Base-by-base conservation (phyloP, 139 green algal species). In the Chlamydomonas schloesseri region DNA sequence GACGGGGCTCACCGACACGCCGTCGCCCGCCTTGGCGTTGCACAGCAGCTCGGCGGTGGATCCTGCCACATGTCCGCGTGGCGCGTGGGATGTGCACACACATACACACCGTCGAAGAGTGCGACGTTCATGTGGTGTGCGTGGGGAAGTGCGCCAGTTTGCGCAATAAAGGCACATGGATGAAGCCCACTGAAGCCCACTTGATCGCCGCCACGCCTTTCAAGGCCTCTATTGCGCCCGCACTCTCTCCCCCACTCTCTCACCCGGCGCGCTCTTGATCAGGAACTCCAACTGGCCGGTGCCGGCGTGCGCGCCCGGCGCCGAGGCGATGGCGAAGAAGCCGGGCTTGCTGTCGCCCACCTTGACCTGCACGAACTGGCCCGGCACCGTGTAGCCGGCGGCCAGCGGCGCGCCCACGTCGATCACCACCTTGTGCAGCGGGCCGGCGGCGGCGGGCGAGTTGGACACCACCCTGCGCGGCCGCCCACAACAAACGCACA, bases 241-340 rank as follows among this genome's bases (percentile, higher is more conserved):
- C n/a, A n/a, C n/a, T n/a, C n/a, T n/a, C n/a, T n/a, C n/a, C n/a
- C n/a, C n/a, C n/a, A n/a, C n/a, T n/a, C n/a, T 26, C 78, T 31
- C 42, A 84, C 78, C 78, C 20, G 78, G 64, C 46, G 64, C 78
- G 5, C 78, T 46, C 62, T 84, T 84, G 42, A 84, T 74, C 17
- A 95, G 89, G 69, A 95, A 92, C 91, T 95, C 92, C 65, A 95
- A 75, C 58, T 88, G 31, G 33, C 89, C 85, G 26, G 55, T 60
- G 55, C 18, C 55, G 24, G 60, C 24, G 55, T 91, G 88, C 26
- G 71, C 67, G 47, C 94, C 89, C 46, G 96, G 97, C 2, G 94
- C 57, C 0, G 95, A 98, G 5, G 97, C 95, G 75, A 99, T 98
- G 36, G 97, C 97, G 72, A 98, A 97, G 90, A 98, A 98, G 72